Conservation (phyloP, 1,139 yeast genomes). For the Scheffersomyces titani region DNA sequence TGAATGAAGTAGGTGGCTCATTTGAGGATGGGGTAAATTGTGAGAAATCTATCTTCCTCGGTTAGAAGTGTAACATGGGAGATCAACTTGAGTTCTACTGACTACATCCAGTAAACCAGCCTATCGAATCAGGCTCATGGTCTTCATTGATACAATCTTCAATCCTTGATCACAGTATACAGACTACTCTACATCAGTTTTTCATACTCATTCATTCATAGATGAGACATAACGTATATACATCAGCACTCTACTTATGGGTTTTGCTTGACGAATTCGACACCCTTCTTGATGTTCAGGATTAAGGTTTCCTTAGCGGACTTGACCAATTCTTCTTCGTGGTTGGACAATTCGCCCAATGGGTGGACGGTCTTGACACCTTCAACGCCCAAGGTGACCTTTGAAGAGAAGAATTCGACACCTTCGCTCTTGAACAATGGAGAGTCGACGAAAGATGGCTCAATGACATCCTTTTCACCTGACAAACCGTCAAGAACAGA, state of each 20-base stretch:
- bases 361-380: constrained; percentile 61
- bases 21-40: neutral
- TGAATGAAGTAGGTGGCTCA: neutral
- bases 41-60: neutral
- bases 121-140: neutral
- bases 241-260: constrained; percentile 28
- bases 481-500: constrained; percentile 58
- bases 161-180: neutral
- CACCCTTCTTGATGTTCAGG: constrained; percentile 61
- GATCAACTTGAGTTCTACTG: neutral
- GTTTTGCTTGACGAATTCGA: constrained; percentile 54
- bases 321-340: constrained; percentile 59
- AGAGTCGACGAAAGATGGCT: constrained; percentile 53
- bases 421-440: constrained; percentile 42
- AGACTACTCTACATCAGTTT: neutral
- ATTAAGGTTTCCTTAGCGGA: constrained; percentile 58
- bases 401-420: constrained; percentile 63
- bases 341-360: constrained; percentile 52
- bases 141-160: too few relatives aligned
- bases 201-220: constrained; percentile 4
- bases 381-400: constrained; percentile 56
- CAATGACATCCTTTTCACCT: constrained; percentile 51
- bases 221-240: neutral
- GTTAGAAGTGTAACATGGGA: neutral
- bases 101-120: too few relatives aligned